Percentiles rank a stretch among this genome's conserved stretches.
Evolutionary conservation across 1,284 basidiomycete genomes (phyloP).

Genomic region (Phellopilus nigrolimitatus): DNA sequence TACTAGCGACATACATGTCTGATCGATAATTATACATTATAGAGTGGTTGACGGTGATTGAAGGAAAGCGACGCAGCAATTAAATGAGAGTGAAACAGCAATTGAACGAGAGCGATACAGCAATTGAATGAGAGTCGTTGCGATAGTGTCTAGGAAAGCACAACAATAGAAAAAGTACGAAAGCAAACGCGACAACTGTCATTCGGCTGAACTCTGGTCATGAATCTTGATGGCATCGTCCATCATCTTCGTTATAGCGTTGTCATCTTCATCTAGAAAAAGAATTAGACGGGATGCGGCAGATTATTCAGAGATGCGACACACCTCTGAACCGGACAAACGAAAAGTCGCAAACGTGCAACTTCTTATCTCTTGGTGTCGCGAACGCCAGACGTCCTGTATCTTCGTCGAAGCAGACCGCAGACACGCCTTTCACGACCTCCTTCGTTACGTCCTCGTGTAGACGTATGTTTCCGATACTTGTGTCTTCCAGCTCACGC

Average conservation of each 20-base stretch:
- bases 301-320: conserved; percentile 10
- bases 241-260: not conserved
- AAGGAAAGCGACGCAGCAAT: too few relatives aligned
- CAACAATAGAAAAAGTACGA: too few relatives aligned
- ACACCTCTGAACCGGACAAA: conserved; percentile 33
- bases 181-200: not conserved
- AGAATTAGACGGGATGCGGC: not conserved
- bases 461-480: conserved; percentile 15
- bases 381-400: conserved; percentile 38
- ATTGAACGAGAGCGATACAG: too few relatives aligned
- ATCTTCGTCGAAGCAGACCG: conserved; percentile 41
- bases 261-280: conserved; percentile 7
- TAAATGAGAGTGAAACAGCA: too few relatives aligned
- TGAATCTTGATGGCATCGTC: conserved; percentile 1
- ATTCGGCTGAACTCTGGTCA: too few relatives aligned
- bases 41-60: too few relatives aligned
- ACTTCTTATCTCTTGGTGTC: conserved; percentile 25
- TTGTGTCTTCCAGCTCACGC: not conserved
- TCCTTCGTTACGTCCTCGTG: conserved; percentile 15
- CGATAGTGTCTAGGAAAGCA: too few relatives aligned
- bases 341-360: conserved; percentile 38
- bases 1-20: too few relatives aligned
- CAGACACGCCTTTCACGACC: conserved; percentile 26
- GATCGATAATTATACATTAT: too few relatives aligned
- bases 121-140: not conserved